A percentile compares a stretch with the other conserved stretches of the same genome.
These are phyloP conservation scores for Talaromyces ruber DNA, from an alignment of 495 filamentous ascomycete genomes.

Conservation along the genomic window DNA sequence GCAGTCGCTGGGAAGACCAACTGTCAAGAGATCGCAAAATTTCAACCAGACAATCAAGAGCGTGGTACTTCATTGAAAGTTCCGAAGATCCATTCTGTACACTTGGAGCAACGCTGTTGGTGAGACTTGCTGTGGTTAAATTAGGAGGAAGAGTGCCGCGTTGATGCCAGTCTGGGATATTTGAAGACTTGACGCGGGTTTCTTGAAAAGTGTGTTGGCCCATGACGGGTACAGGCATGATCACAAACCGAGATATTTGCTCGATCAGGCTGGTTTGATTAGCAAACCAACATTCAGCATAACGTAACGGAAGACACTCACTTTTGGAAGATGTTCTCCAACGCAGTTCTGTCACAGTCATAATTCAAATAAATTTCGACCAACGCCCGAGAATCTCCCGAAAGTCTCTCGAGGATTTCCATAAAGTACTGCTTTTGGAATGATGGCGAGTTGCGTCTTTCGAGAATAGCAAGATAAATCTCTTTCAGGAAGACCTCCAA, in stretches of 20 bases:
- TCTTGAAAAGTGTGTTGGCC: conserved; percentile 77
- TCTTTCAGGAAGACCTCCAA: conserved; percentile 97
- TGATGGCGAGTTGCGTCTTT: conserved; percentile 73
- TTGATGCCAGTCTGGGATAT: conserved; percentile 66
- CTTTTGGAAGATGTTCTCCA: conserved; percentile 95
- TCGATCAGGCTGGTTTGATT: conserved; percentile 62
- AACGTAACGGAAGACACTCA: conserved; percentile 13
- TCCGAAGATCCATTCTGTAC: conserved; percentile 67
- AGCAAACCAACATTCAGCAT: conserved; percentile 5
- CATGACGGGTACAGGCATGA: conserved; percentile 63
- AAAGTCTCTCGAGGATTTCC: conserved; percentile 72
- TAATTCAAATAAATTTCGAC: conserved; percentile 99
- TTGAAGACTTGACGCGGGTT: conserved; percentile 51
- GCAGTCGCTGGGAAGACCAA: conserved; percentile 76
- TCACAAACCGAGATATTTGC: conserved; percentile 77
- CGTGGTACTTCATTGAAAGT: conserved; percentile 78
- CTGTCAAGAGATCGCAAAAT: conserved; percentile 83
- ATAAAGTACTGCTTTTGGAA: conserved; percentile 92
- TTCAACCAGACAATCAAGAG: conserved; percentile 80
- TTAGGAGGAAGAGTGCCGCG: conserved; percentile 78
- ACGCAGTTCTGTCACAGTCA: conserved; percentile 83
- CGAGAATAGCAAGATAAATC: conserved; percentile 90
- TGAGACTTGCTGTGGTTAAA: conserved; percentile 68
- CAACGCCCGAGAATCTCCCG: conserved; percentile 74
- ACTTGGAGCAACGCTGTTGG: conserved; percentile 29